Evolutionary conservation across 257 asterid genomes (phyloP), one percentile per base, ranked within the genome.

Genomic region (Solanum phureja): DNA sequence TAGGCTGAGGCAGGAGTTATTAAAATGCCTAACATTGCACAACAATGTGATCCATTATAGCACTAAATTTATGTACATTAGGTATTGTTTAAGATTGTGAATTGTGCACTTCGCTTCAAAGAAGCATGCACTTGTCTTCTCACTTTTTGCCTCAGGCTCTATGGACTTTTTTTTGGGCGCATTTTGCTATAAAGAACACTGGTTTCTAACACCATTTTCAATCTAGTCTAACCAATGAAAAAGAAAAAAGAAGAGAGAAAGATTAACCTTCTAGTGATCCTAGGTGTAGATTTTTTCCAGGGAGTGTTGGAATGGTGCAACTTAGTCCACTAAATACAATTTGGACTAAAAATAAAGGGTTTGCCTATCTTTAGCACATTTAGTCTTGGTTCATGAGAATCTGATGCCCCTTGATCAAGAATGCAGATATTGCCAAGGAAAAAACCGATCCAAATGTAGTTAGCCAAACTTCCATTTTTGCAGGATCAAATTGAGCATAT

Each of bases 401-500:
- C 35, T 49, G 44, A 49, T 82, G 11, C 69, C 69, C 44, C 29
- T 82, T 82, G 69, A 82, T 31, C 6, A 4, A 29, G 19, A 49
- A 35, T 82, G 44, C 11, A 49, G 31, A 29, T 19, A 40, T 49
- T 49, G 29, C 69, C 14, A 82, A 2, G 14, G 86, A 82, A 49
- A 82, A 49, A 18, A 1, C 11, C 10, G 2, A 31, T 82, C 18
- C 7, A 27, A 44, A 31, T 82, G 49, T 23, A 35, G 19, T 52
- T 81, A 9, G 42, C 62, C 31, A 34, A 71, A 56, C 69, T 40
- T 18, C 72, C 31, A 12, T 38, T 40, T 29, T 87, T 91, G 89
- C 92, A 97, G 99, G 99, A 93, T 88, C 92, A 95, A 83, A 90
- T 89, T 91, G 96, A 95, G 92, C 96, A 95, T 90, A 94, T 95